Evolutionary conservation across 345 rosid species (phyloP).

Genomic region (Syzygium aqueum): DNA sequence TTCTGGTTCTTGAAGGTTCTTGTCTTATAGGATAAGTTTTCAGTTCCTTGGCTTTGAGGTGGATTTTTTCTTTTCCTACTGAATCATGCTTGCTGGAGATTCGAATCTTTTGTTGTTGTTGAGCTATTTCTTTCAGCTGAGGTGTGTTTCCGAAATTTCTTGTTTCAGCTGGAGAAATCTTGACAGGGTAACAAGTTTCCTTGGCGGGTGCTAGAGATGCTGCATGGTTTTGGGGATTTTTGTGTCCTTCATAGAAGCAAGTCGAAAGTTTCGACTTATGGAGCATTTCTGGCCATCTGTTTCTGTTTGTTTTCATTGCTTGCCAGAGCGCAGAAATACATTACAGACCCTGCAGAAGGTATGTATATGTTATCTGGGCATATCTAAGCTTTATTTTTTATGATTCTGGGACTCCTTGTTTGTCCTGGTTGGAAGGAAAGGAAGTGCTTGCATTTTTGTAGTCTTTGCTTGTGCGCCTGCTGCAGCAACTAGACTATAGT

Average conservation of each 20-base stretch:
- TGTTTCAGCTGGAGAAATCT: not conserved
- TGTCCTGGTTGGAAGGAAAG: not conserved
- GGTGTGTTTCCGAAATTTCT: not conserved
- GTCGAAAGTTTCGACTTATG: constrained; percentile 12
- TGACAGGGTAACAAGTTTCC: not conserved
- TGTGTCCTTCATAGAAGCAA: not conserved
- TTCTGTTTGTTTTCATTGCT: constrained; percentile 28
- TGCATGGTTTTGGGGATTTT: constrained; percentile 6
- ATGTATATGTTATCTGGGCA: not conserved
- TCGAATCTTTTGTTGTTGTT: not conserved
- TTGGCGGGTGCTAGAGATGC: not conserved
- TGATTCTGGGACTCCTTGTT: not conserved
- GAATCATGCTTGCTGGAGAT: not conserved
- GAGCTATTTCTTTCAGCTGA: not conserved
- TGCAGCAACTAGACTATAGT: not conserved
- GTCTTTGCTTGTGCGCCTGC: not conserved
- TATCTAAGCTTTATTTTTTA: not conserved
- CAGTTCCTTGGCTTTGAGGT: not conserved
- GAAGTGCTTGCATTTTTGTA: not conserved
- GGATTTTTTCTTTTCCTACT: not conserved
- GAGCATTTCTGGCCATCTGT: constrained; percentile 21
- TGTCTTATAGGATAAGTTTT: not conserved
- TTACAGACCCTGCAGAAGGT: constrained; percentile 77
- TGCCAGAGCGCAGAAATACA: constrained; percentile 23
- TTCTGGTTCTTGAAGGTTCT: not conserved